Conservation (phyloP, 805 yeast genomes). For the Candida coquimbonensis region DNA sequence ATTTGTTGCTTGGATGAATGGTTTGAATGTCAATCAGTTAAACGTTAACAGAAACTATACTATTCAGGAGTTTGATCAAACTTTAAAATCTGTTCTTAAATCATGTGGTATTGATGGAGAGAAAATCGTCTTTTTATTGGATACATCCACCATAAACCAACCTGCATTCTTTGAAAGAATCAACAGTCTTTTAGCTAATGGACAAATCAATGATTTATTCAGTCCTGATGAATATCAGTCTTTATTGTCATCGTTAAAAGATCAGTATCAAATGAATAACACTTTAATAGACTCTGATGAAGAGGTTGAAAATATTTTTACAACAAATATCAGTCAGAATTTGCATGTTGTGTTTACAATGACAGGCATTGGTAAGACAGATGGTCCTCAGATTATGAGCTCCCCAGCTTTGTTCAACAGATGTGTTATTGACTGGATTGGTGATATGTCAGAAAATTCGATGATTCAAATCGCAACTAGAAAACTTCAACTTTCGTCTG, state of each 20-base stretch:
- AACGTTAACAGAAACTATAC: constrained; percentile 47
- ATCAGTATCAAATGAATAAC: constrained; percentile 54
- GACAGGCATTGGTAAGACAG: constrained; percentile 37
- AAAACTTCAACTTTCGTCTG: constrained; percentile 39
- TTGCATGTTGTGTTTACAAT: constrained; percentile 81
- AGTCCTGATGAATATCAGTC: constrained; percentile 59
- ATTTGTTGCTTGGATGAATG: constrained; percentile 92
- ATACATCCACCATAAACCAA: constrained; percentile 71
- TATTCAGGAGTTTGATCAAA: constrained; percentile 58
- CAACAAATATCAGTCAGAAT: constrained; percentile 55
- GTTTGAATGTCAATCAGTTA: constrained; percentile 54
- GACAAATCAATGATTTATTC: constrained; percentile 87
- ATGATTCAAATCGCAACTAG: constrained; percentile 42
- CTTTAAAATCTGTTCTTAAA: constrained; percentile 47
- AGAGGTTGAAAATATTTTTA: constrained; percentile 73
- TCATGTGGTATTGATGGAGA: constrained; percentile 50
- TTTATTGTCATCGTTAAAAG: constrained; percentile 48
- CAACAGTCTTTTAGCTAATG: constrained; percentile 89
- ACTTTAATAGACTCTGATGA: constrained; percentile 56
- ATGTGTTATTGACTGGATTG: constrained; percentile 87
- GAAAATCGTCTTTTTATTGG: constrained; percentile 63
- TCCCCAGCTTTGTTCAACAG: constrained; percentile 89
- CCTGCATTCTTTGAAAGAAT: constrained; percentile 81
- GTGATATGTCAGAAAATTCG: constrained; percentile 61
- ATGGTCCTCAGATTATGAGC: constrained; percentile 43